Conservation (phyloP, 2,329 filamentous ascomycete species). For the Pseudogymnoascus sp. region DNA sequence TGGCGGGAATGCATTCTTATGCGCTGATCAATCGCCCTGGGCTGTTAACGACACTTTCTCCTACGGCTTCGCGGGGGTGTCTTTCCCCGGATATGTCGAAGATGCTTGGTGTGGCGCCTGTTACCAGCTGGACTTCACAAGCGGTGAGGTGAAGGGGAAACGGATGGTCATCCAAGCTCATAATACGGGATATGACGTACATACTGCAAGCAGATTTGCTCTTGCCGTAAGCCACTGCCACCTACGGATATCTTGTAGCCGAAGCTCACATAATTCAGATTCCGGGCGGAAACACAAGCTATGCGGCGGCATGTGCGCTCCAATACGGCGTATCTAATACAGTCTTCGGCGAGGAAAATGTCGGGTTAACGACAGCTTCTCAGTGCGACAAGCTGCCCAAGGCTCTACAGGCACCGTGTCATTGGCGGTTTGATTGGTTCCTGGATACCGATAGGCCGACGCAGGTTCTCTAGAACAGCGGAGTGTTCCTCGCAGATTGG, state of each 20-base stretch:
- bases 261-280: neutral
- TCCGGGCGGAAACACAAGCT: neutral
- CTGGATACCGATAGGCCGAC: neutral
- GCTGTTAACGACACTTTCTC: slow-evolving; percentile 40
- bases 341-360: neutral
- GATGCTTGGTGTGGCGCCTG: slow-evolving; percentile 44
- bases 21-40: slow-evolving; percentile 43
- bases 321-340: neutral
- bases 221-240: slow-evolving; percentile 31
- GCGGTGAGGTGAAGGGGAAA: slow-evolving; percentile 43
- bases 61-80: slow-evolving; percentile 48
- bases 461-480: neutral
- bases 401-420: neutral
- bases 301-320: neutral
- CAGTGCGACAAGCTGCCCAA: neutral
- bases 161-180: slow-evolving; percentile 52
- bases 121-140: slow-evolving; percentile 53
- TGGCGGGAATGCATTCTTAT: slow-evolving; percentile 44
- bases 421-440: neutral
- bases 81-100: slow-evolving; percentile 36
- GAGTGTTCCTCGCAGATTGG: neutral
- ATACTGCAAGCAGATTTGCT: slow-evolving; percentile 44
- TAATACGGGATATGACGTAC: slow-evolving; percentile 48
- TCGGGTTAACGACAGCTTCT: neutral
- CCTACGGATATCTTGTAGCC: neutral